These are phyloP conservation scores for Pseudocercospora fijiensis DNA, from an alignment of 2,329 filamentous ascomycete genomes.

Conservation along the genomic window DNA sequence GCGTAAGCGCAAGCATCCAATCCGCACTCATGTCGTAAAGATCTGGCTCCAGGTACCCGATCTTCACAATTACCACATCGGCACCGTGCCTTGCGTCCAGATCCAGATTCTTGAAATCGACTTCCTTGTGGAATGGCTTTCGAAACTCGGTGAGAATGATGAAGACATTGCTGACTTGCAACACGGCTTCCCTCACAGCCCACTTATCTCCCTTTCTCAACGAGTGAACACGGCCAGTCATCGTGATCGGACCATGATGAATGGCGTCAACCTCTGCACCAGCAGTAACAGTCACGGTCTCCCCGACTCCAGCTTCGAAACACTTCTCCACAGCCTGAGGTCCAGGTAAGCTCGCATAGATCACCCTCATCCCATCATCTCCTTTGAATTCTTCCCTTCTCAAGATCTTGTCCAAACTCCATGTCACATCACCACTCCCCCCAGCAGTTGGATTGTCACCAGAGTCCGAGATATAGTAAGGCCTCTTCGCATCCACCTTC, in stretches of 20 bases:
- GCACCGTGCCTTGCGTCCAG: conserved; percentile 18
- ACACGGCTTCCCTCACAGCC: conserved; percentile 22
- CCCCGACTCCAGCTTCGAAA: conserved; percentile 20
- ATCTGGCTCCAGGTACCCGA: conserved; percentile 28
- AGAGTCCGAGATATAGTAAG: conserved; percentile 29
- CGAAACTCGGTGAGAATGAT: conserved; percentile 26
- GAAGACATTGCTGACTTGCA: conserved; percentile 23
- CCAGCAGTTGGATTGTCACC: conserved; percentile 29
- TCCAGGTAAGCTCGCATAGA: conserved; percentile 28
- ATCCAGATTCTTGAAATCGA: conserved; percentile 22
- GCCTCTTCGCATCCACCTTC: conserved; percentile 10
- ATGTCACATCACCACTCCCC: conserved; percentile 27
- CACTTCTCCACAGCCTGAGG: conserved; percentile 16
- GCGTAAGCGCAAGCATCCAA: conserved; percentile 28
- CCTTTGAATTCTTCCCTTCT: conserved; percentile 11
- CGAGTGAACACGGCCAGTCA: conserved; percentile 23
- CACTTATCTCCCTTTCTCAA: conserved; percentile 22
- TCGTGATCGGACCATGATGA: conserved; percentile 22
- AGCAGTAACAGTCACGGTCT: conserved; percentile 21
- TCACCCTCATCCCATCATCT: conserved; percentile 10
- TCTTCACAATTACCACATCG: conserved; percentile 28
- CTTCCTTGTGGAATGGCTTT: conserved; percentile 28
- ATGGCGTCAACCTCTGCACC: conserved; percentile 25
- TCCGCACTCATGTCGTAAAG: conserved; percentile 26
- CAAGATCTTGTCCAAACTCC: conserved; percentile 20